These are phyloP conservation scores for Tirmania nivea DNA, from an alignment of 495 filamentous ascomycete species.

Conservation along the genomic window DNA sequence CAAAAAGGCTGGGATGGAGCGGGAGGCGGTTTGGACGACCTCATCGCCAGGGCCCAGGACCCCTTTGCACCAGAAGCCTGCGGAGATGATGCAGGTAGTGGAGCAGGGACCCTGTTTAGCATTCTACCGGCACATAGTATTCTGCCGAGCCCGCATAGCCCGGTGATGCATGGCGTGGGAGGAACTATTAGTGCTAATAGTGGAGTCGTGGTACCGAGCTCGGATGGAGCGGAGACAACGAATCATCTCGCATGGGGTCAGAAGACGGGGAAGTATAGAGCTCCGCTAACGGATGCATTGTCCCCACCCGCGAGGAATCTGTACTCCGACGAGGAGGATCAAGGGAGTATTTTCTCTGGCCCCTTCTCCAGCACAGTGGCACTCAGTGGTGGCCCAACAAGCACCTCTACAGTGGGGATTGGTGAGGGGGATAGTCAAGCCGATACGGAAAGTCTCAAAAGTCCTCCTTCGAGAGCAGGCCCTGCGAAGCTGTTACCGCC, in stretches of 20 bases:
- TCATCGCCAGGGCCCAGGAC: conserved; percentile 38
- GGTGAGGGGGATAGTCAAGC: not conserved
- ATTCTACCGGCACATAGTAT: conserved; percentile 19
- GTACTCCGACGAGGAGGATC: conserved; percentile 10
- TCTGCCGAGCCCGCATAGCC: conserved; percentile 16
- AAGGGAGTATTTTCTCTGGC: conserved; percentile 18
- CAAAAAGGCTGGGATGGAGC: conserved; percentile 40
- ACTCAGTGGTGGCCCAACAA: conserved; percentile 9
- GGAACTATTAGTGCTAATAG: conserved; percentile 3
- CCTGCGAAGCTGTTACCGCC: not conserved
- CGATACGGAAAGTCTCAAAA: too few species aligned
- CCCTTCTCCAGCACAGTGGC: conserved; percentile 14
- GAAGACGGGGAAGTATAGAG: conserved; percentile 16
- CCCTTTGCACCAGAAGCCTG: conserved; percentile 30
- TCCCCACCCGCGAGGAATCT: not conserved
- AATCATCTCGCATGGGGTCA: not conserved
- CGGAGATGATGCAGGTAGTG: conserved; percentile 5
- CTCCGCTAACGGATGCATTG: conserved; percentile 9
- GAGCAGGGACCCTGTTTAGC: conserved; percentile 19
- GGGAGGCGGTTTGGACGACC: conserved; percentile 34
- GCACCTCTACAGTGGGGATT: conserved; percentile 4
- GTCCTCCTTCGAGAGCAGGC: too few species aligned
- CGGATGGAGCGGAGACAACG: not conserved
- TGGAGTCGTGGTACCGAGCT: not conserved
- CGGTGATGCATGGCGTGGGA: conserved; percentile 10